Conservation (phyloP, 2,329 filamentous ascomycete species). For the Exophiala mesophila region DNA sequence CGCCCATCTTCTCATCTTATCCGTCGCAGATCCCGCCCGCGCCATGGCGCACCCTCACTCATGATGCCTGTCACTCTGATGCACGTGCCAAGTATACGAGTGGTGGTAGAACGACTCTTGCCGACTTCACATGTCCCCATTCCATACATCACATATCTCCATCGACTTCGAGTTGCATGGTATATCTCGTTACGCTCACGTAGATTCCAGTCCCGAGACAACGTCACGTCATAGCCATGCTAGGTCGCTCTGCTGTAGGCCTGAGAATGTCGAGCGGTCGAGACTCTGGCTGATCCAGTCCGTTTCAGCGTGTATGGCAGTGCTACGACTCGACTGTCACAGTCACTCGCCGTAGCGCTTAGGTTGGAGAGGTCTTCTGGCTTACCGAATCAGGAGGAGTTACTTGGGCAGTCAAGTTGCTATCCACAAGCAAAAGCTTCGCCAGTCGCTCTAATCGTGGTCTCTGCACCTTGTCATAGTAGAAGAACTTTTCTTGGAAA, state of each 20-base stretch:
- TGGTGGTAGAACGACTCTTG: too few species aligned
- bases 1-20: too few species aligned
- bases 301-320: background rate
- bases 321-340: background rate
- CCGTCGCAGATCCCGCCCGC: too few species aligned
- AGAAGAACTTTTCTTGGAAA: conserved; percentile 23
- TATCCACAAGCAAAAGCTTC: conserved; percentile 4
- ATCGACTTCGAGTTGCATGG: too few species aligned
- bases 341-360: background rate
- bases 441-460: conserved; percentile 16
- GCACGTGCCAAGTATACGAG: too few species aligned
- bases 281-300: background rate
- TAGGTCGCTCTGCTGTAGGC: too few species aligned
- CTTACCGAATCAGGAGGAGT: conserved; percentile 1
- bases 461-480: conserved; percentile 18
- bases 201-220: background rate
- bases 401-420: background rate
- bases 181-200: too few species aligned
- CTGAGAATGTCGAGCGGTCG: background rate
- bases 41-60: too few species aligned
- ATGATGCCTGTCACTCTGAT: too few species aligned
- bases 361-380: background rate
- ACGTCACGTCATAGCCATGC: too few species aligned
- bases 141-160: too few species aligned
- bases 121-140: too few species aligned